A percentile compares a stretch with the other conserved stretches of the same genome.
These are phyloP conservation scores for Orychophragmus violaceus DNA, from an alignment of 345 rosid species.

Conservation along the genomic window DNA sequence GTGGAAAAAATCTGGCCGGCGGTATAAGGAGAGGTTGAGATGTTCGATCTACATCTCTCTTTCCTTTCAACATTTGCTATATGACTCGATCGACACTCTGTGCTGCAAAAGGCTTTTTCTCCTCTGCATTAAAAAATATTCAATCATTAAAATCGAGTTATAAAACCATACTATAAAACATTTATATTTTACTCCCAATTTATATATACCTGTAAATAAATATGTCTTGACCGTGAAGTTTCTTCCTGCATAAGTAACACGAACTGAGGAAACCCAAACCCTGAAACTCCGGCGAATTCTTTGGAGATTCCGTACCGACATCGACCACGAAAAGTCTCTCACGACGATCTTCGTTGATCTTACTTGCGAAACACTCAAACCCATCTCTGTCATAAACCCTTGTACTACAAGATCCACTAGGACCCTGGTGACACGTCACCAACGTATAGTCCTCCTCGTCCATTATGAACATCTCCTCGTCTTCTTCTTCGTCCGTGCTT, in stretches of 20 bases:
- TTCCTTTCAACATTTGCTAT: conserved; percentile 57
- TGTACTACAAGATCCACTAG: conserved; percentile 38
- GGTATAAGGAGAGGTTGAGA: conserved; percentile 43
- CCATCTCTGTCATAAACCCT: conserved; percentile 49
- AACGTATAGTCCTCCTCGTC: conserved; percentile 63
- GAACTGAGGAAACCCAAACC: conserved; percentile 50
- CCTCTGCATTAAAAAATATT: conserved; percentile 42
- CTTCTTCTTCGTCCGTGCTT: conserved; percentile 31
- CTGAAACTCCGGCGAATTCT: conserved; percentile 22
- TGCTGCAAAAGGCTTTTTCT: conserved; percentile 81
- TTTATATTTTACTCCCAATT: background rate
- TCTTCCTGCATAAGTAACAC: conserved; percentile 62
- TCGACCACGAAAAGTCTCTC: conserved; percentile 14
- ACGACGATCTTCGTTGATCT: background rate
- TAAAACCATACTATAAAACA: background rate
- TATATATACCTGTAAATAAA: conserved; percentile 70
- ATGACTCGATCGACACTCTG: conserved; percentile 66
- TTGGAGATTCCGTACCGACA: conserved; percentile 25
- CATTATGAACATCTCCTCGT: conserved; percentile 36
- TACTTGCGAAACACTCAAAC: conserved; percentile 17
- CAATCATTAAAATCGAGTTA: background rate
- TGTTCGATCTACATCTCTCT: conserved; percentile 53
- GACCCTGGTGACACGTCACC: conserved; percentile 53
- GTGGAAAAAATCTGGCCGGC: conserved; percentile 55
- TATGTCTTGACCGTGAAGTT: conserved; percentile 65